Percentiles rank a stretch among this genome's conserved stretches.
These are phyloP conservation scores for Salix udensis DNA, from an alignment of 345 rosid species.

Conservation along the genomic window DNA sequence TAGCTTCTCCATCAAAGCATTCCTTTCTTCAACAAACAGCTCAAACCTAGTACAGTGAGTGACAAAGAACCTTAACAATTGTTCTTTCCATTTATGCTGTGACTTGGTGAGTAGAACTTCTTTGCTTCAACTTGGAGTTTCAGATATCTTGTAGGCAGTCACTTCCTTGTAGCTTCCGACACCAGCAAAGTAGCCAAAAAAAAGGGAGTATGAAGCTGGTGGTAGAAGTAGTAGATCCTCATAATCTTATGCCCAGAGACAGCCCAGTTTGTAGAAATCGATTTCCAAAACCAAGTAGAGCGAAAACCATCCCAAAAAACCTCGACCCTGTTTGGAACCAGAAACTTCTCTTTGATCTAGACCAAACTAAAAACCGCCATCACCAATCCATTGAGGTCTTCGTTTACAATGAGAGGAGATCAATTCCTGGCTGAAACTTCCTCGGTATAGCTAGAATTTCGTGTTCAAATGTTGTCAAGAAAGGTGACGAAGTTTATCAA, in stretches of 20 bases:
- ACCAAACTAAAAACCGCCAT: conserved; percentile 15
- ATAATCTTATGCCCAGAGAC: conserved; percentile 50
- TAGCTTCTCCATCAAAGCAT: conserved; percentile 52
- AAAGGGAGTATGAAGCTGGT: conserved; percentile 39
- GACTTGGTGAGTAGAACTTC: conserved; percentile 36
- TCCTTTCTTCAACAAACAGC: conserved; percentile 46
- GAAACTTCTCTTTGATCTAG: conserved; percentile 43
- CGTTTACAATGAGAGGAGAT: conserved; percentile 45
- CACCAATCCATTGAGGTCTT: conserved; percentile 38
- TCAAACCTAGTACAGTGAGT: neutral
- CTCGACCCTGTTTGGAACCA: conserved; percentile 52
- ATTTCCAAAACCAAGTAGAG: conserved; percentile 51
- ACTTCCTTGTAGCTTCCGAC: conserved; percentile 24
- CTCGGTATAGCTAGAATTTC: conserved; percentile 45
- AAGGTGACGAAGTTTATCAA: conserved; percentile 53
- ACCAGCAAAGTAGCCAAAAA: conserved; percentile 28
- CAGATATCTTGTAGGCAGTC: conserved; percentile 36
- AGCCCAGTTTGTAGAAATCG: conserved; percentile 50
- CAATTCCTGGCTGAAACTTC: conserved; percentile 40
- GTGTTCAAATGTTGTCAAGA: conserved; percentile 38
- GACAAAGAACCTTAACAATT: conserved; percentile 6
- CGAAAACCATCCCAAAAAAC: conserved; percentile 41
- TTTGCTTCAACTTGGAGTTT: conserved; percentile 52
- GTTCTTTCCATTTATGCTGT: conserved; percentile 23
- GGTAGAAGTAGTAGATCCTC: conserved; percentile 51